Percentiles rank a stretch among this genome's conserved stretches.
Conservation (phyloP, 768 basidiomycete species). For the Lactarius indigo region DNA sequence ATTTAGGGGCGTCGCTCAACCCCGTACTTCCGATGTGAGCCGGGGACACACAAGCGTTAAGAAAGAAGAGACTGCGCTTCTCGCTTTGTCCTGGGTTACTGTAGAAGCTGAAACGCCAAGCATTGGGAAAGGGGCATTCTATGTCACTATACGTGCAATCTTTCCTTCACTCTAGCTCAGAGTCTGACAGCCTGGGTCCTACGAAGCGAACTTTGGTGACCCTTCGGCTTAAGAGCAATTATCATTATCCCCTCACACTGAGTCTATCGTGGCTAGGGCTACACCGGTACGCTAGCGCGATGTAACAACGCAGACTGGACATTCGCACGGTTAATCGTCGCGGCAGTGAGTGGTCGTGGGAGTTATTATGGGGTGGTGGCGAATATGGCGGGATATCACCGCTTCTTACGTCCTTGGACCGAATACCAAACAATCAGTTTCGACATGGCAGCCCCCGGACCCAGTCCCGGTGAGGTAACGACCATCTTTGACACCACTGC, state of each 20-base stretch:
- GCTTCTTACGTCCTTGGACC: neutral
- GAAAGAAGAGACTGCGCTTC: neutral
- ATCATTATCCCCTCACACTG: neutral
- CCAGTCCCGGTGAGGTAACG: neutral
- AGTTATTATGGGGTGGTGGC: neutral
- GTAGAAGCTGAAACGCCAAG: neutral
- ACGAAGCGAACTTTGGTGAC: neutral
- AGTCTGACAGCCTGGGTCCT: neutral
- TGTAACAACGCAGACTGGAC: neutral
- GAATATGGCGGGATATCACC: neutral
- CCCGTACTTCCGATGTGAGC: neutral
- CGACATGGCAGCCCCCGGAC: neutral
- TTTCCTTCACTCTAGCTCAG: neutral
- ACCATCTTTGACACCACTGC: neutral
- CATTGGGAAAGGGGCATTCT: neutral
- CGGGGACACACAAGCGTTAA: neutral
- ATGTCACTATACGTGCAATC: neutral
- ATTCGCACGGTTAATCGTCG: neutral
- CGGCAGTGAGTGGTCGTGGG: neutral
- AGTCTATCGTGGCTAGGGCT: neutral
- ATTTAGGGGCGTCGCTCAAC: neutral
- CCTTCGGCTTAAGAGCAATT: neutral
- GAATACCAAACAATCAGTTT: neutral
- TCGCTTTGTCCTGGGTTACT: neutral
- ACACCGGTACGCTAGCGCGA: neutral